A percentile compares a stretch with the other conserved stretches of the same genome.
Evolutionary conservation across 331 rosid species (phyloP).

Genomic region (Pyrus hybrid): DNA sequence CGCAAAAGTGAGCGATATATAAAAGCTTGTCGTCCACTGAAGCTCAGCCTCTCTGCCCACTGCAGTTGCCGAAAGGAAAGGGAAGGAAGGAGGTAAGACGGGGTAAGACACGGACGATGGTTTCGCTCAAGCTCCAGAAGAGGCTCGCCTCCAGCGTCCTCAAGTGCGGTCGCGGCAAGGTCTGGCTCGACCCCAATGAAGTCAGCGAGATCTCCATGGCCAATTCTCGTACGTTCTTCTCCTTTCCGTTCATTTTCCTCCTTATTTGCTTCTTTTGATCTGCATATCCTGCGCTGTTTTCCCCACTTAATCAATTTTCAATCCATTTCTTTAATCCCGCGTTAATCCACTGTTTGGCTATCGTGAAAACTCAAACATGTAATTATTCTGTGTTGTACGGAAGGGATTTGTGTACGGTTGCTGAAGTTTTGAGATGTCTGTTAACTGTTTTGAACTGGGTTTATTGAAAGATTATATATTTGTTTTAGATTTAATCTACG

Average conservation of each 20-base stretch:
- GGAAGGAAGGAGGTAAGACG: constrained; percentile 3
- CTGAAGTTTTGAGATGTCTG: not conserved
- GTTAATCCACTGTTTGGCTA: not conserved
- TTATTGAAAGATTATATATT: not conserved
- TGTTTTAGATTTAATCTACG: not conserved
- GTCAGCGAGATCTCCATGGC: constrained; percentile 84
- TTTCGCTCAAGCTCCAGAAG: constrained; percentile 79
- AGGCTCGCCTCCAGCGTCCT: constrained; percentile 73
- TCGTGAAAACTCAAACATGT: not conserved
- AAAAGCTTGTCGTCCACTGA: not conserved
- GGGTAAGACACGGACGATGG: constrained; percentile 29
- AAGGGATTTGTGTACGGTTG: not conserved
- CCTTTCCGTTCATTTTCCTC: not conserved
- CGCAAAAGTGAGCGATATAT: not conserved
- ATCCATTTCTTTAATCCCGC: not conserved
- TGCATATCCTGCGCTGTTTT: not conserved
- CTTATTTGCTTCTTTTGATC: not conserved
- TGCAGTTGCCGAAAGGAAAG: constrained; percentile 11
- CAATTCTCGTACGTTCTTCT: constrained; percentile 45
- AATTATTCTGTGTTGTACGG: not conserved
- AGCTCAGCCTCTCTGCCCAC: not conserved
- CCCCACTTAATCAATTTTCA: not conserved
- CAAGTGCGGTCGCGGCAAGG: constrained; percentile 87
- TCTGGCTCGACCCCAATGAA: constrained; percentile 90
- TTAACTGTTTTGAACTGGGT: not conserved